A percentile compares a stretch with the other conserved stretches of the same genome.
phyloP scores from a whole-genome alignment of 176 grass and related monocot genomes.

The Bothriochloa decipiens region DNA sequence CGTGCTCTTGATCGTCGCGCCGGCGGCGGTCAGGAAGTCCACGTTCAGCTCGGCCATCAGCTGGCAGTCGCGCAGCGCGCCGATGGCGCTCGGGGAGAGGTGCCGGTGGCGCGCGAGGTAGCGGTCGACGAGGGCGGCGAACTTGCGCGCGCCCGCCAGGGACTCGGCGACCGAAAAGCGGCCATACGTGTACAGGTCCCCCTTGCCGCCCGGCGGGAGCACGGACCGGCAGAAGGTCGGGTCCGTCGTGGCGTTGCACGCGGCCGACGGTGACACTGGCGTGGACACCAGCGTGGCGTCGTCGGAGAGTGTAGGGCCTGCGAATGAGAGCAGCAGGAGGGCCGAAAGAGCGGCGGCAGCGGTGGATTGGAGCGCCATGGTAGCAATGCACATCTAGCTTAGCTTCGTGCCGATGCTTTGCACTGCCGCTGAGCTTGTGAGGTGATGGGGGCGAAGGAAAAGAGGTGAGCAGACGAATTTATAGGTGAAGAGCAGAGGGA shows the following conservation, averaged over 20 bases:
- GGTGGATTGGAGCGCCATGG: constrained; percentile 25
- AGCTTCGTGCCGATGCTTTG: neutral
- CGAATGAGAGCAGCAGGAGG: constrained; percentile 40
- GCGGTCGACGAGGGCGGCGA: constrained; percentile 51
- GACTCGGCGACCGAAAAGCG: constrained; percentile 76
- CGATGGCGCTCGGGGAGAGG: constrained; percentile 53
- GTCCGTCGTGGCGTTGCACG: constrained; percentile 70
- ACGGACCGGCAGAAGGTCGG: constrained; percentile 67
- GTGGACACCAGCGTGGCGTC: constrained; percentile 35
- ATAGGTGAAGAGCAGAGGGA: constrained; percentile 21
- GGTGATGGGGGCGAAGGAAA: neutral
- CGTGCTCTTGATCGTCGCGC: constrained; percentile 41
- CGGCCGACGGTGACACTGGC: constrained; percentile 48
- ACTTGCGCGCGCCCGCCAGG: constrained; percentile 60
- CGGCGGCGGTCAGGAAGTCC: constrained; percentile 66
- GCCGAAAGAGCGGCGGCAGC: neutral
- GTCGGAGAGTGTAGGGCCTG: constrained; percentile 16
- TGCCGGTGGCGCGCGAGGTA: constrained; percentile 52
- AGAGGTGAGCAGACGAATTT: constrained; percentile 16
- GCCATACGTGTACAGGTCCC: constrained; percentile 74
- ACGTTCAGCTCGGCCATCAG: constrained; percentile 79
- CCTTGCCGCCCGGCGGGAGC: constrained; percentile 45
- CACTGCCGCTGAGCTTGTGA: neutral
- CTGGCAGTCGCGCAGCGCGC: constrained; percentile 70
- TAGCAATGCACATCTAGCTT: too few relatives aligned